Base-by-base conservation (phyloP, 352 stramenopile species). In the Phytophthora capsici region DNA sequence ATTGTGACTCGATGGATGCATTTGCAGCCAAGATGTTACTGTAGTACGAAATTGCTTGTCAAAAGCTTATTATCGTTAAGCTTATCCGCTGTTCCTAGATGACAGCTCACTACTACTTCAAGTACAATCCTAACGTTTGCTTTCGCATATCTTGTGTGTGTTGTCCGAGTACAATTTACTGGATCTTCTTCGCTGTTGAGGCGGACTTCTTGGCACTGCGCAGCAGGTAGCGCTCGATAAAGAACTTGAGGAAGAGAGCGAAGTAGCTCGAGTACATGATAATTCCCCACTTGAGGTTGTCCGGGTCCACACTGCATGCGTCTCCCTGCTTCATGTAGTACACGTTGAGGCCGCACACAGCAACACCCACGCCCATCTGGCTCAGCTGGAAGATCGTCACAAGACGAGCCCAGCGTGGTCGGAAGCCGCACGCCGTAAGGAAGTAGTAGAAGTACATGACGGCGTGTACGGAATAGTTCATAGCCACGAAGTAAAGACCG, bases 371-470 rank as follows among this genome's bases (percentile, higher is more conserved):
- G 17, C 80, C 82, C 83, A 93, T 95, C 67, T 98, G 94, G 22
- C 79, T 90, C 43, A 98, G 86, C 72, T 98, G 94, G 55, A 88
- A 82, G 46, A 98, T 80, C 9, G 93, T 98, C 57, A 98, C 86
- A 22, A 89, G 84, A 55, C 81, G 78, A 4, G 86, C 84, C 80
- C 86, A 94, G 32, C 73, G 80, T 25, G 86, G 86, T 50, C 86
- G 87, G 71, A 84, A 93, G 59, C 84, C 82, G 50, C 94, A 67
- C 19, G 92, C 91, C 48, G 83, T 90, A 52, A 98, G 83, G 60
- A 94, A 97, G 75, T 98, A 98, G 85, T 98, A 98, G 46, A 94
- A 95, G 80, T 99, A 99, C 97, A 99, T 99, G 69, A 98, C 80
- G 25, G 93, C 91, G 75, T 99, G 97, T 44, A 99, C 97, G 49